Evolutionary conservation across 169 alveolate genomes (phyloP).

Genomic region (Eimeria sp.): DNA sequence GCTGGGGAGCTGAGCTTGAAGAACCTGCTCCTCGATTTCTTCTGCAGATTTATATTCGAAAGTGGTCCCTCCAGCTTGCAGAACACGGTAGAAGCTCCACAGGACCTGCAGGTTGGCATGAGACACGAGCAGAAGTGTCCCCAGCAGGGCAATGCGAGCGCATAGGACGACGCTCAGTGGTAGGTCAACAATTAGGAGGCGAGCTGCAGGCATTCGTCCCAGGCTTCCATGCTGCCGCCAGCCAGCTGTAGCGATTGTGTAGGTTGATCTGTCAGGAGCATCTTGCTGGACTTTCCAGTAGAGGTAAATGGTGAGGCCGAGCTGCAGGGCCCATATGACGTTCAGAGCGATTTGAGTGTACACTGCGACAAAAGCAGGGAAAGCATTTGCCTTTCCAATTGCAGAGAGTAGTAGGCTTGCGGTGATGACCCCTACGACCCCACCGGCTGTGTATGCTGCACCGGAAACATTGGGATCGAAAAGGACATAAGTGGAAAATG

Average conservation of each 20-base stretch:
- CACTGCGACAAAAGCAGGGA: constrained; percentile 78
- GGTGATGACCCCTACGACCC: constrained; percentile 72
- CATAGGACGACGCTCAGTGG: constrained; percentile 67
- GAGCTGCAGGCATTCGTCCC: background rate
- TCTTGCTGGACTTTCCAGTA: constrained; percentile 51
- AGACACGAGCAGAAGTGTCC: constrained; percentile 51
- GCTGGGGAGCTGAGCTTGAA: constrained; percentile 71
- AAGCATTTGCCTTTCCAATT: constrained; percentile 72
- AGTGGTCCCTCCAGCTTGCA: constrained; percentile 82
- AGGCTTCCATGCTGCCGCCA: constrained; percentile 47
- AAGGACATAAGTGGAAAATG: constrained; percentile 50
- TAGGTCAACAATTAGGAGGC: constrained; percentile 42
- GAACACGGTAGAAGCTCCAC: constrained; percentile 82
- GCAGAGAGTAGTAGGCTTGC: constrained; percentile 79
- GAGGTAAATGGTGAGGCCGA: constrained; percentile 55
- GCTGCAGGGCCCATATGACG: constrained; percentile 70
- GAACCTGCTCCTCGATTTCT: constrained; percentile 78
- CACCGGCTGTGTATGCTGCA: constrained; percentile 82
- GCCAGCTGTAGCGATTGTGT: constrained; percentile 66
- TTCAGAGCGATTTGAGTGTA: constrained; percentile 74
- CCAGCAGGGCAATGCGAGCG: constrained; percentile 68
- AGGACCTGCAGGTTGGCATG: constrained; percentile 70
- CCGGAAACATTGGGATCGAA: constrained; percentile 76
- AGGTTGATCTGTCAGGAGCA: background rate
- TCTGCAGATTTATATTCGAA: constrained; percentile 77